Base-by-base conservation (phyloP, 768 basidiomycete species). In the Suillus sp. region DNA sequence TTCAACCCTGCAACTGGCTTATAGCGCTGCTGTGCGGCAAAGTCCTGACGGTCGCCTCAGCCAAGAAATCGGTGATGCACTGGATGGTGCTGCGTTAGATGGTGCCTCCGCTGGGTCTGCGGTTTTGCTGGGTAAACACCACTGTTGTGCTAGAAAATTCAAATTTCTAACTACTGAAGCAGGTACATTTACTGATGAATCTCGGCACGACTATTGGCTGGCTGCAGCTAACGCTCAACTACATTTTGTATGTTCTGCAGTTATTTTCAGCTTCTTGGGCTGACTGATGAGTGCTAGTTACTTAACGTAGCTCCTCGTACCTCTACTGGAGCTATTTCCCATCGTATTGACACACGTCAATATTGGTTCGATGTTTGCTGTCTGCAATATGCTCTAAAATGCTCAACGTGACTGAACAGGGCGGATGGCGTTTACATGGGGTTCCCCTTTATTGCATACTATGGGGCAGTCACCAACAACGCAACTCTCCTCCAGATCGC, bases 391-490 rank as follows among this genome's bases (percentile, higher is more conserved):
- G 34, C n/a, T 32, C n/a, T 4, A 18, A 34, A 56, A 62, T n/a
- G 27, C 34, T 56, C 30, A 56, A 34, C 35, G n/a, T 43, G 30
- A 20, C 16, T 13, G 4, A 38, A 56, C 38, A 76, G 75, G 77
- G 73, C 78, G 32, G 77, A 79, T 64, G 74, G 70, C 20, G 74
- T 80, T 0, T 80, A 75, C 66, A 80, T 80, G 79, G 80, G 77
- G 1, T 79, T 79, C 27, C 80, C 80, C 11, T 82, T 78, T 69
- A 71, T 82, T 38, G 80, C 80, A 25, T 77, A 75, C 65, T 80
- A 77, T 67, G 81, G 76, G 6, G 78, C 72, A 4, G 62, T 75
- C 25, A 69, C 65, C 30, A 61, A 66, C 13, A 77, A 81, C 63
- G 72, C 75, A 53, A 74, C 74, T 18, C 75, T 81, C n/a, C 64